Conservation (phyloP, 306 rosid genomes). For the Biancaea sappan region DNA sequence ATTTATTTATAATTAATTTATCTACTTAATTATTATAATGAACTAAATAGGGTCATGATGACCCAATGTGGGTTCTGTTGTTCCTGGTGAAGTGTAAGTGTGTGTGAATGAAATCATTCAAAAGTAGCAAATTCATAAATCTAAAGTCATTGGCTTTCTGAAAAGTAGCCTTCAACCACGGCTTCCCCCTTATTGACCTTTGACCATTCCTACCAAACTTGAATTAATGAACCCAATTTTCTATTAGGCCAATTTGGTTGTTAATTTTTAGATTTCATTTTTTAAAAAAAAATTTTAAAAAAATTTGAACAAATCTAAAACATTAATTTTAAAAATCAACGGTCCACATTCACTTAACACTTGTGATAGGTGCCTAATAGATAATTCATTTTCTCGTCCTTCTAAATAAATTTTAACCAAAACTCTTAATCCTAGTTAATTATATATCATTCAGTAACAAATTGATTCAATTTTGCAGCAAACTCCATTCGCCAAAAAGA, state of each 20-base stretch:
- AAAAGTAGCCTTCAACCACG: constrained; percentile 29
- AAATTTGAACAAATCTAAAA: too few species aligned
- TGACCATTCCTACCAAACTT: background rate
- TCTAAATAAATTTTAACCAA: constrained; percentile 13
- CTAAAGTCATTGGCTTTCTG: constrained; percentile 5
- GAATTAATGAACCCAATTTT: too few species aligned
- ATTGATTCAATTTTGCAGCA: background rate
- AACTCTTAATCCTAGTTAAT: background rate
- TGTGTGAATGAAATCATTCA: constrained; percentile 27
- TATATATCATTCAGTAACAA: background rate
- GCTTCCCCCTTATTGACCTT: constrained; percentile 10
- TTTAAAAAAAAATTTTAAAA: too few species aligned
- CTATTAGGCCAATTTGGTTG: too few species aligned
- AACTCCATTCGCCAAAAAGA: background rate
- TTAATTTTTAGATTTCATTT: too few species aligned
- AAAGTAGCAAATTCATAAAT: constrained; percentile 1
- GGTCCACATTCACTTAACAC: too few species aligned
- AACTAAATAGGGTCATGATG: too few species aligned
- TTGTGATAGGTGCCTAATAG: too few species aligned
- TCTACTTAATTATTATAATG: too few species aligned
- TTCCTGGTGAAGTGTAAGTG: background rate
- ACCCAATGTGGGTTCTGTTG: background rate
- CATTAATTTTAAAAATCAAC: too few species aligned
- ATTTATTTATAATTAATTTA: too few species aligned
- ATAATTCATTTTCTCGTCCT: too few species aligned